Conservation (phyloP, 805 yeast genomes). For the Yamadazyma akitaensis region DNA sequence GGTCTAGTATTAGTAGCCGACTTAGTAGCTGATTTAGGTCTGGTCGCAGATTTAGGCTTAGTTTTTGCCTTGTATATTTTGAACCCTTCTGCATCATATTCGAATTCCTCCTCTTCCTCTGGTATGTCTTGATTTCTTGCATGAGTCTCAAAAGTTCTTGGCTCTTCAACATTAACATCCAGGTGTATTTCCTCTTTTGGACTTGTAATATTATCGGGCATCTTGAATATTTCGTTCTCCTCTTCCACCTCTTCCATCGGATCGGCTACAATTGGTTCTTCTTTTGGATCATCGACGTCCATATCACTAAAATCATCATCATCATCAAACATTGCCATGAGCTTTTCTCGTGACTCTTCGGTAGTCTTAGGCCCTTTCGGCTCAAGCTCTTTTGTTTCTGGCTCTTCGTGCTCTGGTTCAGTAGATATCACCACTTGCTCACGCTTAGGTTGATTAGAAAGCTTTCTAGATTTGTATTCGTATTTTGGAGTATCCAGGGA, state of each 20-base stretch:
- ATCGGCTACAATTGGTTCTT: conserved; percentile 5
- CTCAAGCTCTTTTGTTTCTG: conserved; percentile 1
- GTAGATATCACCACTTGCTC: conserved; percentile 27
- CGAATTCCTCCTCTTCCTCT: conserved; percentile 13
- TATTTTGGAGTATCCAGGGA: conserved; percentile 11
- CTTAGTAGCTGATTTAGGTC: conserved; percentile 11
- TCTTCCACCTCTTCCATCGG: conserved; percentile 2
- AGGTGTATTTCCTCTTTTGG: not conserved
- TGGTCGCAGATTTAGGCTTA: conserved; percentile 8
- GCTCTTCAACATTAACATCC: conserved; percentile 1
- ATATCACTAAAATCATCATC: conserved; percentile 18
- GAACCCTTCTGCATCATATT: conserved; percentile 51
- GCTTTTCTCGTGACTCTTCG: conserved; percentile 1
- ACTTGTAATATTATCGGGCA: conserved; percentile 1
- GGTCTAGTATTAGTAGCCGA: conserved; percentile 5
- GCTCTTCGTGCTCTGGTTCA: conserved; percentile 9
- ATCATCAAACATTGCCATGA: conserved; percentile 9
- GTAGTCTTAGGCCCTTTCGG: not conserved
- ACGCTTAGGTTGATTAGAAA: conserved; percentile 18
- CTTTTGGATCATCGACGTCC: conserved; percentile 2
- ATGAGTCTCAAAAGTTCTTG: not conserved
- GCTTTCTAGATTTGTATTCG: conserved; percentile 37
- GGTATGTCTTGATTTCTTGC: conserved; percentile 1
- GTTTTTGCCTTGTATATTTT: conserved; percentile 31
- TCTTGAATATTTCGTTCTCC: conserved; percentile 4